phyloP scores from a whole-genome alignment of 2,329 filamentous ascomycete species.

The Parasarocladium wereldwijsianum region DNA sequence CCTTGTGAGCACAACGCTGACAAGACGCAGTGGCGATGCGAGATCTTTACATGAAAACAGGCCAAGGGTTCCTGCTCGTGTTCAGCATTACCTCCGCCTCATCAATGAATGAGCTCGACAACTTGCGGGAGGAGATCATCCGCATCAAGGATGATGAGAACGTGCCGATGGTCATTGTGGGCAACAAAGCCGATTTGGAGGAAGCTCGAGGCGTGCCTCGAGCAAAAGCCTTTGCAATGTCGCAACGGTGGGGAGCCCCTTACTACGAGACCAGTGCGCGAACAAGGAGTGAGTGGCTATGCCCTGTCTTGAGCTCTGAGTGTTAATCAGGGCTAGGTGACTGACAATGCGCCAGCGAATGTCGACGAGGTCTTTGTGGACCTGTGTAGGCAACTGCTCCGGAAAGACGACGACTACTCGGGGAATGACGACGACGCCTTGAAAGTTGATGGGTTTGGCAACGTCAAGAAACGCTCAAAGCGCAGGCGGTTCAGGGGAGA shows the following conservation, averaged over 20 bases:
- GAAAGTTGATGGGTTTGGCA: constrained; percentile 21
- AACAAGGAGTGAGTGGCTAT: constrained; percentile 49
- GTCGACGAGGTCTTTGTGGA: constrained; percentile 85
- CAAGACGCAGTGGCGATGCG: constrained; percentile 42
- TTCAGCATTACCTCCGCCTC: constrained; percentile 81
- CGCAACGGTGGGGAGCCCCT: constrained; percentile 76
- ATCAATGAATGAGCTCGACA: constrained; percentile 68
- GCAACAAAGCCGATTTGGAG: constrained; percentile 83
- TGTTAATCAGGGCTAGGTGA: too few relatives aligned
- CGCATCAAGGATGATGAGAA: constrained; percentile 82
- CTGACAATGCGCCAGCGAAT: constrained; percentile 41
- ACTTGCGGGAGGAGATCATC: constrained; percentile 76
- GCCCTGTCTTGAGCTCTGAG: too few relatives aligned
- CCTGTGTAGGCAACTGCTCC: constrained; percentile 69
- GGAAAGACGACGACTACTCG: constrained; percentile 45
- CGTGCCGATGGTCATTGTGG: constrained; percentile 77
- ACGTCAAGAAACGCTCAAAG: constrained; percentile 14
- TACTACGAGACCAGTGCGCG: constrained; percentile 86
- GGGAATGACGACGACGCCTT: constrained; percentile 24
- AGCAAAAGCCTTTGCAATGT: constrained; percentile 67
- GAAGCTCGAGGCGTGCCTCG: constrained; percentile 69
- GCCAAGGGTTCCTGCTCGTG: constrained; percentile 80
- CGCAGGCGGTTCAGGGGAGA: constrained; percentile 17
- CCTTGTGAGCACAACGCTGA: constrained; percentile 7
- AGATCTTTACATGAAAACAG: constrained; percentile 86